These are phyloP conservation scores for Agarophyton chilense DNA, from an alignment of 23 red algal species.

Conservation along the genomic window DNA sequence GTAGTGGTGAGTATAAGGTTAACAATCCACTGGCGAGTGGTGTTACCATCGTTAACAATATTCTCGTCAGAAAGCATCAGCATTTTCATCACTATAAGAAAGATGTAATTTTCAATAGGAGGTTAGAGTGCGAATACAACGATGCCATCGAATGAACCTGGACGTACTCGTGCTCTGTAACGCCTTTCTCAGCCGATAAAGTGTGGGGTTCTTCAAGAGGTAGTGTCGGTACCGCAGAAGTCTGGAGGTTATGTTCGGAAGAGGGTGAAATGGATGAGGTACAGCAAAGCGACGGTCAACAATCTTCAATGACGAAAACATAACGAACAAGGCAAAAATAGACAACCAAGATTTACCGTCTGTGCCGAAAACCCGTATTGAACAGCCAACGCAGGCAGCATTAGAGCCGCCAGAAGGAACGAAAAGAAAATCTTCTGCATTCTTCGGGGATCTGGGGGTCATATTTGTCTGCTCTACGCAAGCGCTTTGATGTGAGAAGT, in stretches of 20 bases:
- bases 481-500: too few species aligned
- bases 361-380: too few species aligned
- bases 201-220: not conserved
- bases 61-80: not conserved
- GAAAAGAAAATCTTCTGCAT: too few species aligned
- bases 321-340: not conserved
- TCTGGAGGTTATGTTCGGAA: not conserved
- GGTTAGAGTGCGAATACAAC: too few species aligned
- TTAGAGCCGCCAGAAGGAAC: too few species aligned
- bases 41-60: not conserved
- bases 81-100: conserved; percentile 14
- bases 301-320: conserved; percentile 11
- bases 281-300: conserved; percentile 2
- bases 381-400: too few species aligned
- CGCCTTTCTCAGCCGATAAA: conserved; percentile 8
- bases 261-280: not conserved
- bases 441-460: too few species aligned
- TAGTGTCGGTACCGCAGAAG: not conserved
- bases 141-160: too few species aligned
- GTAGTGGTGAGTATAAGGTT: not conserved
- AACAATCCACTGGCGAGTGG: conserved; percentile 1
- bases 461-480: too few species aligned
- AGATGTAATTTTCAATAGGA: not conserved
- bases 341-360: not conserved
- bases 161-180: conserved; percentile 29